These are phyloP conservation scores for Magnolia kwangsiensis DNA, from an alignment of 164 flowering plant species.

Conservation along the genomic window DNA sequence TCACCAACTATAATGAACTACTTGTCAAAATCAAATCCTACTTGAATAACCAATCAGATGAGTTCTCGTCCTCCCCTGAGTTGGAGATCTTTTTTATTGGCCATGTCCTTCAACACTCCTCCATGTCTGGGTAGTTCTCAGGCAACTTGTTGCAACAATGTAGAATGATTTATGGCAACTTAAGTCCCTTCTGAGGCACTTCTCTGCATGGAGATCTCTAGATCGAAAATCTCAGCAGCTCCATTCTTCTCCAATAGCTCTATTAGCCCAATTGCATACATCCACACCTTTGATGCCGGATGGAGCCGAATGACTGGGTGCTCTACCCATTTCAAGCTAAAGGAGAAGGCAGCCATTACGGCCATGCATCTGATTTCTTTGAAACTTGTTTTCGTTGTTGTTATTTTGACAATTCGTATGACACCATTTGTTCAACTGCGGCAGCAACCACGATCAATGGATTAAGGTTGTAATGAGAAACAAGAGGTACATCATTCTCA, in stretches of 20 bases:
- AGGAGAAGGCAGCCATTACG: conserved; percentile 51
- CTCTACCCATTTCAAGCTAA: conserved; percentile 57
- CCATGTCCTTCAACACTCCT: conserved; percentile 42
- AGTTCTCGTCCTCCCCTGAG: conserved; percentile 31
- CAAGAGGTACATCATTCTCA: conserved; percentile 32
- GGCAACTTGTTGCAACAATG: conserved; percentile 50
- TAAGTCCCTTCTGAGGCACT: conserved; percentile 37
- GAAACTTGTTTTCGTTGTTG: conserved; percentile 26
- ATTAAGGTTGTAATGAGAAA: conserved; percentile 49
- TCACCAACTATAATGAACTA: neutral
- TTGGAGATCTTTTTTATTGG: conserved; percentile 18
- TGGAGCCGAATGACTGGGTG: conserved; percentile 34
- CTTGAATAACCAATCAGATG: conserved; percentile 1
- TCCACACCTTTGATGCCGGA: conserved; percentile 39
- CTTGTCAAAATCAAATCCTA: neutral
- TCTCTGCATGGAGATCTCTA: conserved; percentile 13
- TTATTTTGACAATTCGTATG: conserved; percentile 57
- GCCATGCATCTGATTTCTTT: conserved; percentile 42
- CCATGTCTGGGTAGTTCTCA: conserved; percentile 59
- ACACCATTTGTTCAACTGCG: conserved; percentile 39
- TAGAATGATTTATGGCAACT: conserved; percentile 46
- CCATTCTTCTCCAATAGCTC: conserved; percentile 84
- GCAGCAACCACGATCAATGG: conserved; percentile 37
- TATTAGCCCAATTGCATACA: conserved; percentile 53
- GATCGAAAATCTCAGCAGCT: conserved; percentile 43